phyloP scores from a whole-genome alignment of 257 asterid species.

The Sherardia arvensis region DNA sequence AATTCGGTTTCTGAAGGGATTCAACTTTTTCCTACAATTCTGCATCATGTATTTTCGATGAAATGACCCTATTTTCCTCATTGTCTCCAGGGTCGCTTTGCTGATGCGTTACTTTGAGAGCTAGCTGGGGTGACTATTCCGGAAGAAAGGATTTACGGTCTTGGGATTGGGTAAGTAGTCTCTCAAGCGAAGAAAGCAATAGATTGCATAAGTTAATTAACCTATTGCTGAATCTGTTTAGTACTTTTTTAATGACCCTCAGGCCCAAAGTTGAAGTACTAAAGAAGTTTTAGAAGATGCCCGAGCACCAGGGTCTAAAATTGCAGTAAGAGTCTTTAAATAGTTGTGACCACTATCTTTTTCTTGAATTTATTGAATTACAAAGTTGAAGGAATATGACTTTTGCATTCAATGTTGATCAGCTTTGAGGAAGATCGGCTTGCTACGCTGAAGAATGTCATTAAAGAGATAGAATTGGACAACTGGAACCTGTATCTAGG shows the following conservation, averaged over 20 bases:
- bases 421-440: too few relatives aligned
- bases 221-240: too few relatives aligned
- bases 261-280: too few relatives aligned
- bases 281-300: too few relatives aligned
- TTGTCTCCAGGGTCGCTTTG: conserved; percentile 62
- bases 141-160: conserved; percentile 71
- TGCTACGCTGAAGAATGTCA: too few relatives aligned
- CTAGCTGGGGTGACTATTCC: conserved; percentile 59
- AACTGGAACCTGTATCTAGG: conserved; percentile 89
- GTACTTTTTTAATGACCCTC: too few relatives aligned
- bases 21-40: not conserved
- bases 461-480: too few relatives aligned
- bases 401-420: too few relatives aligned
- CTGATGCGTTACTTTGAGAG: too few relatives aligned
- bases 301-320: too few relatives aligned
- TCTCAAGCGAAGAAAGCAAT: not conserved
- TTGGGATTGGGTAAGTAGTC: conserved; percentile 72
- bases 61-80: not conserved
- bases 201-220: too few relatives aligned
- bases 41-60: not conserved
- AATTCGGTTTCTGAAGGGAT: too few relatives aligned
- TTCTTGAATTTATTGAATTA: not conserved
- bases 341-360: conserved; percentile 21
- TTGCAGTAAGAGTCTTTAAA: conserved; percentile 15
- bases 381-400: not conserved